Evolutionary conservation across 495 filamentous ascomycete species (phyloP), one percentile per base, ranked within the genome.

Genomic region (Astrocystis sublimbata): DNA sequence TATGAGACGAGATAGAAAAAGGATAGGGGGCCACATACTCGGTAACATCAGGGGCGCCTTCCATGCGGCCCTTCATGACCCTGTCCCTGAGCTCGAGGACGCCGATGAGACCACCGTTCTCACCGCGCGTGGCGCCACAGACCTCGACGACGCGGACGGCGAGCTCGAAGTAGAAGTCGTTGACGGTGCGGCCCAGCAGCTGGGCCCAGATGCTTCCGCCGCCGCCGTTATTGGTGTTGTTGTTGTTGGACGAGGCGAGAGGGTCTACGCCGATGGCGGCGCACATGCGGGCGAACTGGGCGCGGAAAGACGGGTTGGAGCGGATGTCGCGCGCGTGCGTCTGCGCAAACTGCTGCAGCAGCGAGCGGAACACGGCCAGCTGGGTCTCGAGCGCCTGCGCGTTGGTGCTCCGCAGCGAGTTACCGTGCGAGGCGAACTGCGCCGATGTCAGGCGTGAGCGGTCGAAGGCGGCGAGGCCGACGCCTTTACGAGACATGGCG

Each of bases 261-360:
- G 94, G 94, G 73, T 98, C 96, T 7, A 98, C 93, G 10, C 94
- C 94, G 67, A 98, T 96, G 57, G 93, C 91, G 67, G 92, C 87
- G 77, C 94, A 98, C 96, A 98, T 98, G 65, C 93, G 90, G 5
- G 94, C 94, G 71, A 98, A 98, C 78, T 98, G 93, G 15, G 92
- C 91, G 30, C 96, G 91, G 75, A 98, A 98, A 0, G 85, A 87
- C 10, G 96, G 94, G 73, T 97, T 92, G 3, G 92, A 96, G 62
- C 92, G 92, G 65, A 98, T 98, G 68, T 92, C 93, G 70, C 92
- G 92, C 62, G 88, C 90, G 77, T 98, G 94, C 45, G 92, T 94
- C 60, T 90, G 80, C n/a, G 92, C 90, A 75, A 98, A 98, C 69
- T 92, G 90, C 73, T 96, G 91, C 7, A 98, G 87, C 2, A 96